Base-by-base conservation (phyloP, 331 rosid genomes). In the Erythrophleum ivorense region DNA sequence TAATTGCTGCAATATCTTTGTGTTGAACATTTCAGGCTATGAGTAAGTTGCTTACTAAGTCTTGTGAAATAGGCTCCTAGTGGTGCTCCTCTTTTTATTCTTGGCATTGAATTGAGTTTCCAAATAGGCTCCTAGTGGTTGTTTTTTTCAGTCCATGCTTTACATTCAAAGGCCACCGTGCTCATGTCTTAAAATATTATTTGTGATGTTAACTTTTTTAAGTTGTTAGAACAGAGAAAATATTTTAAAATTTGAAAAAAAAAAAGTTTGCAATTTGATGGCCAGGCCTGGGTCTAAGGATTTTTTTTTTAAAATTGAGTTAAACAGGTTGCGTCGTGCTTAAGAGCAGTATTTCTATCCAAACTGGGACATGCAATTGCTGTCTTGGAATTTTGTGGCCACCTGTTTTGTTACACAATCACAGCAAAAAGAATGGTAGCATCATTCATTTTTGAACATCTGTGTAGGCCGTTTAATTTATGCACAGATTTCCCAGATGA, bases 41-140 rank as follows among this genome's bases (percentile, higher is more conserved):
- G 72, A 87, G 84, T 87, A 92, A 91, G 87, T 60, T 96, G 87
- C 90, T 90, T 81, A 78, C 92, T 81, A 93, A 96, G 87, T 91
- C 94, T 41, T 90, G 95, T 73, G 98, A 96, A 85, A n/a, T n/a
- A n/a, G n/a, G n/a, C n/a, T n/a, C n/a, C n/a, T n/a, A n/a, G n/a
- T n/a, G 98, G 94, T 86, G 81, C 96, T 82, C 87, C 14, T 41
- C 9, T 34, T 53, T 58, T 50, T 31, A 24, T 55, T 55, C 21
- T 38, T 53, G 3, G 59, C 63, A 24, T 65, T 81, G 33, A 24
- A 29, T 3, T 62, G 78, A 57, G 31, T 73, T 67, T 62, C 68
- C 68, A n/a, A 76, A 36, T 85, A 63, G 12, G 16, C 50, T 11
- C 15, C 34, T 34, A 29, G 9, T 34, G 9, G 33, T 6, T 34